Evolutionary conservation across 2,329 filamentous ascomycete species (phyloP).

Genomic region (Fusarium sp.): DNA sequence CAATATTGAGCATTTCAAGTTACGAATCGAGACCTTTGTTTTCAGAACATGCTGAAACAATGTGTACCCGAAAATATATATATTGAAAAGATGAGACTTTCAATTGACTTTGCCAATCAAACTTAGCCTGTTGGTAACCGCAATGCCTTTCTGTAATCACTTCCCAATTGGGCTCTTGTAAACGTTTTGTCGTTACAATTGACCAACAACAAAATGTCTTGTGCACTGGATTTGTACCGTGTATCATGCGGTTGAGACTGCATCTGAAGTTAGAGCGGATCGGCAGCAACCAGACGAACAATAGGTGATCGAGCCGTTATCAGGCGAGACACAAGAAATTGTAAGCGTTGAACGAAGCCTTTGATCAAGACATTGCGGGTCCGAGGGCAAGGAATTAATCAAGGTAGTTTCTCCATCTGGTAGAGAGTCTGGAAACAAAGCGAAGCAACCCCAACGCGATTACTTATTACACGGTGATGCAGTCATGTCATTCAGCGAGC

Average conservation of each 20-base stretch:
- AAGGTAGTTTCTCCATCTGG: background rate
- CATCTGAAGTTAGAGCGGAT: slow-evolving; percentile 8
- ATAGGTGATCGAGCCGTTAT: background rate
- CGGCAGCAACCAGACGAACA: background rate
- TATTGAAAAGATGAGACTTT: background rate
- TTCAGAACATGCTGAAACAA: background rate
- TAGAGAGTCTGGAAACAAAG: background rate
- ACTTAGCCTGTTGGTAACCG: background rate
- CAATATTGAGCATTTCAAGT: background rate
- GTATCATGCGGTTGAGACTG: background rate
- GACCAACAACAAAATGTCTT: background rate
- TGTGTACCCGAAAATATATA: background rate
- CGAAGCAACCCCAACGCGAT: background rate
- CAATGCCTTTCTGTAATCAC: background rate
- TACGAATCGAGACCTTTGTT: background rate
- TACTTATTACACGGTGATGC: background rate
- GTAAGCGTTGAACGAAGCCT: background rate
- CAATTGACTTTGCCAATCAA: background rate
- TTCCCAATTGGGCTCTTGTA: background rate
- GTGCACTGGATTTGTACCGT: background rate
- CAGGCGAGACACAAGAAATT: slow-evolving; percentile 8
- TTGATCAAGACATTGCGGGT: background rate
- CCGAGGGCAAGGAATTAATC: background rate
- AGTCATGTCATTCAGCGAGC: background rate
- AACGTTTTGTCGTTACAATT: background rate